Percentiles rank a stretch among this genome's conserved stretches.
Conservation (phyloP, 495 filamentous ascomycete genomes). For the Lindgomyces ingoldianus region DNA sequence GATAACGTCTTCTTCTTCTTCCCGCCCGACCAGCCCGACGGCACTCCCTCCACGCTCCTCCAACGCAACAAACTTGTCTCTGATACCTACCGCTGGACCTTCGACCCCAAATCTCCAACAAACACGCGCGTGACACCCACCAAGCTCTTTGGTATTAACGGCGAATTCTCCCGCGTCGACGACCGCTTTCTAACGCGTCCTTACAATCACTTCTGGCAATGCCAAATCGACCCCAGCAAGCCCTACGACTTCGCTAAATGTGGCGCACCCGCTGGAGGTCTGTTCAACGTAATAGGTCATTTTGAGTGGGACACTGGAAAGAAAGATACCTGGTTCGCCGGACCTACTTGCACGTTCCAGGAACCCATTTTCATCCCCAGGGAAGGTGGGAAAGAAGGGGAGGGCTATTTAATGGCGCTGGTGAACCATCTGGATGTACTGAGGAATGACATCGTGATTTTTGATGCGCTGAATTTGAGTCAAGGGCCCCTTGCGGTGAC, state of each 20-base stretch:
- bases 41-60: slow-evolving; percentile 26
- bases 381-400: slow-evolving; percentile 45
- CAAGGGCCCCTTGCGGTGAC: slow-evolving; percentile 34
- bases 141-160: slow-evolving; percentile 49
- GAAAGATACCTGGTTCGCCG: slow-evolving; percentile 34
- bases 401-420: slow-evolving; percentile 58
- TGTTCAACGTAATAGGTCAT: slow-evolving; percentile 39
- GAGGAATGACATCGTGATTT: slow-evolving; percentile 38
- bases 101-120: slow-evolving; percentile 51
- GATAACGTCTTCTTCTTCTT: slow-evolving; percentile 42
- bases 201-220: slow-evolving; percentile 56
- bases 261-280: slow-evolving; percentile 34
- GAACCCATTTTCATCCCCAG: slow-evolving; percentile 60
- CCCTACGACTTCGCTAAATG: slow-evolving; percentile 34
- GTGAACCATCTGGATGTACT: slow-evolving; percentile 51
- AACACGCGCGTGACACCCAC: slow-evolving; percentile 36
- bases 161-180: slow-evolving; percentile 63
- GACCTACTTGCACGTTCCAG: slow-evolving; percentile 47
- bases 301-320: slow-evolving; percentile 31
- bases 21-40: slow-evolving; percentile 25
- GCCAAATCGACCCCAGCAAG: slow-evolving; percentile 26
- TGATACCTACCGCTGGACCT: slow-evolving; percentile 57
- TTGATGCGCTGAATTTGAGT: slow-evolving; percentile 33
- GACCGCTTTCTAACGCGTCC: slow-evolving; percentile 55
- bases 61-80: slow-evolving; percentile 46